These are phyloP conservation scores for Suillus ampliporus DNA, from an alignment of 768 basidiomycete species.

Conservation along the genomic window DNA sequence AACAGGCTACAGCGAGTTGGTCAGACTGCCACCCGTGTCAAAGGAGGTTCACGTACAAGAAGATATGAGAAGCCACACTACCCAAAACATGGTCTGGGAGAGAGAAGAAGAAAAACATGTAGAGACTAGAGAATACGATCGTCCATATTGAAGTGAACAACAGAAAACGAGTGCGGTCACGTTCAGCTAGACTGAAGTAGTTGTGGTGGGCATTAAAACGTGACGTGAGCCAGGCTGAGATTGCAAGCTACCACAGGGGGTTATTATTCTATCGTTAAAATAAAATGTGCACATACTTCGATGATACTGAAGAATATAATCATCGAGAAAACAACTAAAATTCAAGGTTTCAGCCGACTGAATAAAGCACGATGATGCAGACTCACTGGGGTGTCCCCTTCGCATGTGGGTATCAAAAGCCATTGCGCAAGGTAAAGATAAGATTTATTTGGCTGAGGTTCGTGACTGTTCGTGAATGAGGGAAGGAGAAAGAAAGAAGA, in stretches of 20 bases:
- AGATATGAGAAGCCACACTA: constrained; percentile 65
- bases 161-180: constrained; percentile 68
- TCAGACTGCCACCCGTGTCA: constrained; percentile 8
- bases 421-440: constrained; percentile 33
- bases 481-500: constrained; percentile 16
- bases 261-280: background rate
- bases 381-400: constrained; percentile 62
- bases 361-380: background rate
- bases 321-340: constrained; percentile 60
- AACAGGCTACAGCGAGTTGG: constrained; percentile 49
- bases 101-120: constrained; percentile 59
- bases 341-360: constrained; percentile 11
- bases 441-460: constrained; percentile 21
- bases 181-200: constrained; percentile 51
- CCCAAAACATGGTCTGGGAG: constrained; percentile 54
- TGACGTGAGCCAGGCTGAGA: constrained; percentile 74
- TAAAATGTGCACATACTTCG: constrained; percentile 49
- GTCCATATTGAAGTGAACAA: constrained; percentile 81
- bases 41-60: constrained; percentile 55
- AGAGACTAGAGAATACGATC: constrained; percentile 55
- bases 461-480: constrained; percentile 32
- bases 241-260: constrained; percentile 52
- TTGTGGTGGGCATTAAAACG: constrained; percentile 63
- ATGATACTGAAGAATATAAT: constrained; percentile 65
- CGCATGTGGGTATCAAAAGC: constrained; percentile 47